Evolutionary conservation across 352 stramenopile genomes (phyloP).

Genomic region (Phytophthora podocarpi): DNA sequence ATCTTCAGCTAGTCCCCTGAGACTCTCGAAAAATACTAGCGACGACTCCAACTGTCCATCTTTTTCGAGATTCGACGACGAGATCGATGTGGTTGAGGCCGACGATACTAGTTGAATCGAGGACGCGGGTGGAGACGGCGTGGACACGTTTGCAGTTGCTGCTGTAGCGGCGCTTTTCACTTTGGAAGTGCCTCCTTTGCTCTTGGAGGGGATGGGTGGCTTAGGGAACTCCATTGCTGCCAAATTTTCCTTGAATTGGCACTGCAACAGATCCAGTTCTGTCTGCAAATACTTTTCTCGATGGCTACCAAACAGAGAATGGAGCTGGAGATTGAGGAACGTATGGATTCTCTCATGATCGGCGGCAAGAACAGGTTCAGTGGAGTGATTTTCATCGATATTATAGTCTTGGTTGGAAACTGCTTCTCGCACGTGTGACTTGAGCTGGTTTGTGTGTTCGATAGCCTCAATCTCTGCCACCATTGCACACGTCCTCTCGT

Average conservation of each 20-base stretch:
- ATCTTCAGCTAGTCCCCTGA: slow-evolving; percentile 57
- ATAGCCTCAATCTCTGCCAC: slow-evolving; percentile 54
- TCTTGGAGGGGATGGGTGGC: slow-evolving; percentile 36
- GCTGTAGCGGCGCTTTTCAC: slow-evolving; percentile 15
- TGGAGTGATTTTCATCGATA: neutral
- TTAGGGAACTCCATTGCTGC: slow-evolving; percentile 57
- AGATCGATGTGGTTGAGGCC: slow-evolving; percentile 26
- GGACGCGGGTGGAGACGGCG: slow-evolving; percentile 28
- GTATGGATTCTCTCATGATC: slow-evolving; percentile 61
- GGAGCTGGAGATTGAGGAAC: slow-evolving; percentile 76
- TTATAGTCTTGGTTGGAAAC: slow-evolving; percentile 6
- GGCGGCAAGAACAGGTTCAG: neutral
- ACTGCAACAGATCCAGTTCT: slow-evolving; percentile 68
- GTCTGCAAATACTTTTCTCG: slow-evolving; percentile 68
- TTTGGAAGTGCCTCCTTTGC: slow-evolving; percentile 30
- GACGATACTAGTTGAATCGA: slow-evolving; percentile 34
- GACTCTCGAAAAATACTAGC: slow-evolving; percentile 56
- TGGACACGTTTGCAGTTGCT: slow-evolving; percentile 5
- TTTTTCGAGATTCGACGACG: slow-evolving; percentile 59
- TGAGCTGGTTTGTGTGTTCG: slow-evolving; percentile 9
- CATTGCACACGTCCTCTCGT: slow-evolving; percentile 65
- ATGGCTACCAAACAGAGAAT: slow-evolving; percentile 81
- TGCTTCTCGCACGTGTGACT: slow-evolving; percentile 1
- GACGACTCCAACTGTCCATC: slow-evolving; percentile 45
- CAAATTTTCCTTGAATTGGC: slow-evolving; percentile 50